Evolutionary conservation across 2,329 filamentous ascomycete species (phyloP).

Genomic region (Ophiostoma pallidulum): DNA sequence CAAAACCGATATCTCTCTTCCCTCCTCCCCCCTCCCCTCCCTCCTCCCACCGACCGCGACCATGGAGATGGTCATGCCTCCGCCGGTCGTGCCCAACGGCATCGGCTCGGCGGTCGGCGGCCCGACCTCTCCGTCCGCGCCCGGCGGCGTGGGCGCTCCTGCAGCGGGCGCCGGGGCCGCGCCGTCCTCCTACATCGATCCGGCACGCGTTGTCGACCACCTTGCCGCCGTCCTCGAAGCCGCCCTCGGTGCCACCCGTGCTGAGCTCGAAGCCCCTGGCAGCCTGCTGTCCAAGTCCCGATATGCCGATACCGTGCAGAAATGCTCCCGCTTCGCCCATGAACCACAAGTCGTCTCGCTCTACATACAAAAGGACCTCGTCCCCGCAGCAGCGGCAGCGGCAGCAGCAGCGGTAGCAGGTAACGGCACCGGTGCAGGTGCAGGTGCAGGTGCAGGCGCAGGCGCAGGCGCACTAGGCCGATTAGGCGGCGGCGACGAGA

Average conservation of each 20-base stretch:
- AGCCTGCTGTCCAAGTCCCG: slow-evolving; percentile 70
- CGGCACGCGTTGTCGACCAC: slow-evolving; percentile 62
- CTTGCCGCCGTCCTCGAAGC: slow-evolving; percentile 61
- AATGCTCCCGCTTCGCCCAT: slow-evolving; percentile 80
- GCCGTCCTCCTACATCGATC: slow-evolving; percentile 51
- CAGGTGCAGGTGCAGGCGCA: background rate
- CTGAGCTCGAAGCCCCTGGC: slow-evolving; percentile 70
- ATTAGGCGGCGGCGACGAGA: slow-evolving; percentile 39
- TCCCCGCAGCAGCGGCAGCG: background rate
- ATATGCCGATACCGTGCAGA: slow-evolving; percentile 70
- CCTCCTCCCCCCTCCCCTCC: background rate
- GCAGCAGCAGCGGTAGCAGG: background rate
- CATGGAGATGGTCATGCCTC: slow-evolving; percentile 45
- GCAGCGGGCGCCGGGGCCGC: slow-evolving; percentile 17
- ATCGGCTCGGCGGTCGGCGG: slow-evolving; percentile 22
- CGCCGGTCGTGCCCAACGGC: slow-evolving; percentile 35
- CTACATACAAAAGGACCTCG: slow-evolving; percentile 75
- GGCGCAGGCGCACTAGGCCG: background rate
- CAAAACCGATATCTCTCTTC: background rate
- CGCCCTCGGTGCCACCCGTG: slow-evolving; percentile 62
- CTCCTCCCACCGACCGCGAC: slow-evolving; percentile 15
- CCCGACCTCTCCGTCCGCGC: background rate
- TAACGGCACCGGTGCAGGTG: no score
- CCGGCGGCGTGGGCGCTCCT: background rate
- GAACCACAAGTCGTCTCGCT: slow-evolving; percentile 78